Base-by-base conservation (phyloP, 2,329 filamentous ascomycete species). In the Cercospora sp. region DNA sequence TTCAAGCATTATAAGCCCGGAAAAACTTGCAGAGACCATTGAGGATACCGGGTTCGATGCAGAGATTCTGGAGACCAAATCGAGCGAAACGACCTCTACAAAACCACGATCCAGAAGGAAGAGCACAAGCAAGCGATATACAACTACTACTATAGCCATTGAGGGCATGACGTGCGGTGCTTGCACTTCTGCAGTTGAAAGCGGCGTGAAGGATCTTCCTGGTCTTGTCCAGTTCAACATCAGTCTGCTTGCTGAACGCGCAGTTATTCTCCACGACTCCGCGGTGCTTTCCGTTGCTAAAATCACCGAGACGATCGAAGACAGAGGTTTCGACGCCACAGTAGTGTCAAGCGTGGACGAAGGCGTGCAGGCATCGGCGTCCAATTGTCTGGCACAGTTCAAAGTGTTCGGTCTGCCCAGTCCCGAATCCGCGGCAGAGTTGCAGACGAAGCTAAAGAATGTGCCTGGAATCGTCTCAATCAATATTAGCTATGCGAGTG, bases 161-260 rank as follows among this genome's bases (percentile, higher is more conserved):
- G 92, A 95, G 73, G 95, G 95, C 61, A 99, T 99, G 95, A 99
- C 95, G 1, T 98, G 95, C 77, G 94, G 94, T 24, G 93, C 95
- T 51, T 99, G 95, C 80, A 98, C 95, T 0, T 94, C 94, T 1
- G 93, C 94, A 5, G 89, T 98, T 1, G 92, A 97, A 76, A 86
- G 88, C 61, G 93, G 91, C 3, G 95, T 99, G 80, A 87, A 88
- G 72, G 87, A 86, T 70, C 81, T 94, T 1, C 88, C 91, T 9
- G 95, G 95, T 24, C 80, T 98, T 16, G 77, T 93, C 66, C 92
- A 93, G 72, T 97, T 98, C 84, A 97, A 97, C 77, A 96, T 99
- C 79, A 97, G 93, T 80, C 83, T 99, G 72, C 85, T 98, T 34
- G 96, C 95, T 3, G 95, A 98, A 79, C 89, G 94, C 69, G 94